Evolutionary conservation across 805 yeast genomes (phyloP), one percentile per base, ranked within the genome.

Genomic region (Nakazawaea peltata): DNA sequence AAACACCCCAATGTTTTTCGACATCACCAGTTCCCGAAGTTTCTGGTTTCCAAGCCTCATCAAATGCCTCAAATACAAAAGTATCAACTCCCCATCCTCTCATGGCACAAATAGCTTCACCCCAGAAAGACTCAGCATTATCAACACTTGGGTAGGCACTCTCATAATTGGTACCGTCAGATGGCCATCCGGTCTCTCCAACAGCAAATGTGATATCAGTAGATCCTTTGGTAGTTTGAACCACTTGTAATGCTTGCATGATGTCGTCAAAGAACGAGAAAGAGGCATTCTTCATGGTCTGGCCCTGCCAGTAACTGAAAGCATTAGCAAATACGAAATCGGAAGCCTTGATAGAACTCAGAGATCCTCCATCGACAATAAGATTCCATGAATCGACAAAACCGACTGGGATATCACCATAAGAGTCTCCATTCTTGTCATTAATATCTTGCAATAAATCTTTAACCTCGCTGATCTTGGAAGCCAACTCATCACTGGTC

Each of bases 231-330:
- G 73, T 61, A 48, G 85, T 67, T 71, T 90, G 96, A 51, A 90
- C 76, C 42, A 70, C 67, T 68, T 86, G 94, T 59, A 90, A 67
- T 46, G 97, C 96, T 71, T 90, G 97, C 95, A 88, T 87, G 60
- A 90, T 85, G 60, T 90, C 97, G 58, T 88, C 97, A 47, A 86
- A 74, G 81, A 88, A 90, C 2, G 96, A 86, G 71, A 75, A 84
- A 13, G 95, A 76, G 19, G 96, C 74, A 59, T 88, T 88, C 33
- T 59, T 53, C 73, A 71, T 72, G 47, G 86, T 71, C 68, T 87
- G 97, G 29, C 97, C 97, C 69, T 90, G 97, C 97, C 97, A 90
- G 79, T 88, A 90, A 7, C 97, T 84, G 74, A 90, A 90, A 33
- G 96, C 97, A 57, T 90, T 90, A 53, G 95, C 94, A 58, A 80